Conservation (phyloP, 345 rosid species). For the Salix viminalis region DNA sequence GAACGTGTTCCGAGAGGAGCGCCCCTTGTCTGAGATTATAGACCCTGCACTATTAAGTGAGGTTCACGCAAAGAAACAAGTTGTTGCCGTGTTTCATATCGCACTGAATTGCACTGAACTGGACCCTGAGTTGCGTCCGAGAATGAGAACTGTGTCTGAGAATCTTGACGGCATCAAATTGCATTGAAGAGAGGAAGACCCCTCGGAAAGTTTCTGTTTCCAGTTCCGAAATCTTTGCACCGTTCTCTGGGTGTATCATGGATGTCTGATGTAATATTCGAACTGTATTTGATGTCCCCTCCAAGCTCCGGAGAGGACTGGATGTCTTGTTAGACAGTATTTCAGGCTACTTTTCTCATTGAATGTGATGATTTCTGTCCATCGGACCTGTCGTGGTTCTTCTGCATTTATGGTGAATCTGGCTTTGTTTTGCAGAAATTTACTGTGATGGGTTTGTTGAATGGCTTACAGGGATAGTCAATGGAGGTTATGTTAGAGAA, state of each 20-base stretch:
- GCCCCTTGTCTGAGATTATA: constrained; percentile 65
- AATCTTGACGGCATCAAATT: constrained; percentile 62
- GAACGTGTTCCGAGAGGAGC: constrained; percentile 62
- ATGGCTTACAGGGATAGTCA: neutral
- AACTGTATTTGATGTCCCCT: neutral
- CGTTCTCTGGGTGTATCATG: neutral
- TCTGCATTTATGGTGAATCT: neutral
- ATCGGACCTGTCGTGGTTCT: neutral
- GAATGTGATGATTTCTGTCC: neutral
- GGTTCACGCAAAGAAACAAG: constrained; percentile 67
- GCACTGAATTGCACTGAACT: constrained; percentile 85
- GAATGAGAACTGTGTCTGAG: constrained; percentile 82
- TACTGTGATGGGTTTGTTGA: neutral
- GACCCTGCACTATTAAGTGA: constrained; percentile 58
- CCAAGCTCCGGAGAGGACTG: neutral
- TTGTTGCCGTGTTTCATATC: constrained; percentile 58
- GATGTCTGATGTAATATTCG: neutral
- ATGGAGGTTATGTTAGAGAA: too few relatives aligned
- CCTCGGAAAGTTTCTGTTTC: constrained; percentile 16
- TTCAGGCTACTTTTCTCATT: neutral
- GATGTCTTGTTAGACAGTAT: neutral
- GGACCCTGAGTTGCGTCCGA: constrained; percentile 84
- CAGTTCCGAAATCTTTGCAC: constrained; percentile 4
- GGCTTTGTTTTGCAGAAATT: neutral
- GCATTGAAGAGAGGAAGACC: constrained; percentile 25